Evolutionary conservation across 768 basidiomycete genomes (phyloP).

Genomic region (Kwoniella sp.): DNA sequence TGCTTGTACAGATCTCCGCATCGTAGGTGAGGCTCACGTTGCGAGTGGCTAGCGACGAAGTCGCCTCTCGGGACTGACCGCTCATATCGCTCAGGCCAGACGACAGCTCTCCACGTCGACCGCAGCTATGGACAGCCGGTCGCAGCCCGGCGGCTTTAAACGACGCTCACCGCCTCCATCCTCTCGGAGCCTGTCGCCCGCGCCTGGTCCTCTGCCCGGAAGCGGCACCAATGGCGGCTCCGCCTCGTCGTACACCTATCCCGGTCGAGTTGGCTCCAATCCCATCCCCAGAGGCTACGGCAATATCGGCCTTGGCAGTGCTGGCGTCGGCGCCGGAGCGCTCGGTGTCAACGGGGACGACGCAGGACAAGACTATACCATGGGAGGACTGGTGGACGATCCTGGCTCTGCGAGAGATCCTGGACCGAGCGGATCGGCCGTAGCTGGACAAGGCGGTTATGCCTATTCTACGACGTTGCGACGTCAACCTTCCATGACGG

Average conservation of each 20-base stretch:
- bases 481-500: slow-evolving; percentile 23
- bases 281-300: slow-evolving; percentile 7
- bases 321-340: no score
- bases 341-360: not conserved
- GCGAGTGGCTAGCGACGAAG: no score
- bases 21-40: no score
- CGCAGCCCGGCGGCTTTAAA: slow-evolving; percentile 19
- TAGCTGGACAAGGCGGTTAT: slow-evolving; percentile 19
- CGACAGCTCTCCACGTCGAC: no score
- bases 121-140: no score
- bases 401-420: not conserved
- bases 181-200: slow-evolving; percentile 13
- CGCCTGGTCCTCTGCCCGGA: slow-evolving; percentile 1
- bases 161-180: slow-evolving; percentile 34
- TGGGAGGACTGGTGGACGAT: slow-evolving; percentile 13
- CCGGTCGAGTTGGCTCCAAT: slow-evolving; percentile 3
- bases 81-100: no score
- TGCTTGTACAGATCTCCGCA: no score
- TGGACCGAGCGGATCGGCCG: no score
- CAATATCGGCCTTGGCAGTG: not conserved
- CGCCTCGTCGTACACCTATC: slow-evolving; percentile 8
- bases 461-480: slow-evolving; percentile 44
- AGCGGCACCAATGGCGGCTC: not conserved
- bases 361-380: slow-evolving; percentile 5
- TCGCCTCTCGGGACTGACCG: no score